Conservation (phyloP, 2,329 filamentous ascomycete genomes). For the Venturia aucupariae region DNA sequence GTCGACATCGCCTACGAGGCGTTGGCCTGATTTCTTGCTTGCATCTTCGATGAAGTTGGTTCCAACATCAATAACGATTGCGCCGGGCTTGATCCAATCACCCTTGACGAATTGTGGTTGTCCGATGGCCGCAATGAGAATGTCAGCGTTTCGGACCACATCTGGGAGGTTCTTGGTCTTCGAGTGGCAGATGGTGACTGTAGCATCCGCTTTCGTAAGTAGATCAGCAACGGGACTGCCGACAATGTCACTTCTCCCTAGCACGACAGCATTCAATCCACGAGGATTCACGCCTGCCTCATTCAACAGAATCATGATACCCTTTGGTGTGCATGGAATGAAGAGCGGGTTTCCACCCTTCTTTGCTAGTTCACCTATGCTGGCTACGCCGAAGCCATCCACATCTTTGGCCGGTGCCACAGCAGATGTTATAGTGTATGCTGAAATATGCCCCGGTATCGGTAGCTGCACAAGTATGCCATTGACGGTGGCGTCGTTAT, state of each 20-base stretch:
- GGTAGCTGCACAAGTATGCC: slow-evolving; percentile 93
- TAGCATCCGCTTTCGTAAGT: slow-evolving; percentile 90
- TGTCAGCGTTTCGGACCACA: slow-evolving; percentile 74
- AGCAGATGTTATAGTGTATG: slow-evolving; percentile 81
- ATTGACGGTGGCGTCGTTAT: slow-evolving; percentile 78
- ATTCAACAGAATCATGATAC: slow-evolving; percentile 85
- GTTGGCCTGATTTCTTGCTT: slow-evolving; percentile 83
- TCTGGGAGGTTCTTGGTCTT: slow-evolving; percentile 65
- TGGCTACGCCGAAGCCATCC: slow-evolving; percentile 86
- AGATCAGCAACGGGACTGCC: slow-evolving; percentile 95
- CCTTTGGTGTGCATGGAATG: slow-evolving; percentile 91
- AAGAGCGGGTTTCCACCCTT: slow-evolving; percentile 83
- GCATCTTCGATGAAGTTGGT: slow-evolving; percentile 91
- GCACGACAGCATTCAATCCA: slow-evolving; percentile 89
- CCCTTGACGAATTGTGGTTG: slow-evolving; percentile 81
- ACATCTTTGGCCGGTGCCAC: slow-evolving; percentile 95
- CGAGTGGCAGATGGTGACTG: slow-evolving; percentile 93
- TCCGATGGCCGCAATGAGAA: slow-evolving; percentile 88
- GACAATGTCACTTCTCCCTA: slow-evolving; percentile 94
- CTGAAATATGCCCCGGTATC: slow-evolving; percentile 78
- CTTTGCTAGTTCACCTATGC: slow-evolving; percentile 96
- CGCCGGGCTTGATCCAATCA: slow-evolving; percentile 89
- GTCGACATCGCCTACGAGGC: slow-evolving; percentile 91
- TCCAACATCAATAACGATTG: slow-evolving; percentile 94
- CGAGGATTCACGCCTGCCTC: slow-evolving; percentile 73